Base-by-base conservation (phyloP, 805 yeast species). In the Helenozyma rhizophorensis region DNA sequence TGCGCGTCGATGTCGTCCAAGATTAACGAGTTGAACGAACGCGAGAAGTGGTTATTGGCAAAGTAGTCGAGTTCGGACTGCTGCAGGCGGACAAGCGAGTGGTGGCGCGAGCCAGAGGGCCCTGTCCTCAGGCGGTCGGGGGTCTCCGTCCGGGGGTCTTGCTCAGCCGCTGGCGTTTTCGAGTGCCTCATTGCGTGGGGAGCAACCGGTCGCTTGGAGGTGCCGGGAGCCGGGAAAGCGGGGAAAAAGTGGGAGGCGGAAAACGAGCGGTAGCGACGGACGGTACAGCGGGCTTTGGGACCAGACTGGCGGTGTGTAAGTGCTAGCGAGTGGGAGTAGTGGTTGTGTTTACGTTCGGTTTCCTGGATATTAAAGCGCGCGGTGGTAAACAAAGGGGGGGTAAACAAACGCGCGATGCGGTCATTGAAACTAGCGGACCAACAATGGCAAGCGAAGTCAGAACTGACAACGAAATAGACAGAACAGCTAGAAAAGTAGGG, bases 21-120 rank as follows among this genome's bases (percentile, higher is more conserved):
- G 9, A 66, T 62, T 47, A 66, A 55, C 31, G 65, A 57, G 46
- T 65, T 66, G 55, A 66, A 66, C 15, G 70, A 62, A 21, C 66
- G 47, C 19, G 68, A 62, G 33, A 66, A 64, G 21, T 61, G 60
- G 41, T 56, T 54, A 45, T 65, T 60, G 28, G 70, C 57, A 34
- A 58, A 62, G 40, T 59, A 54, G 24, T 65, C 68, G 19, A 59
- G 33, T 17, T 44, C 45, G 11, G 35, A 25, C 25, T 34, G 47
- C 21, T 37, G 36, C 19, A 33, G 17, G 11, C 21, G 23, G 10
- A 17, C 16, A 9, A 27, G 23, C 13, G 33, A 24, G 27, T 18
- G 23, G 19, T 23, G 14, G 10, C 17, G 22, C 5, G 24, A 18
- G 5, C 23, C 14, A 10, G 28, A 24, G 14, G 31, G 28, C 7